phyloP scores from a whole-genome alignment of 495 filamentous ascomycete genomes.

The Hypoxylon lenormandii region DNA sequence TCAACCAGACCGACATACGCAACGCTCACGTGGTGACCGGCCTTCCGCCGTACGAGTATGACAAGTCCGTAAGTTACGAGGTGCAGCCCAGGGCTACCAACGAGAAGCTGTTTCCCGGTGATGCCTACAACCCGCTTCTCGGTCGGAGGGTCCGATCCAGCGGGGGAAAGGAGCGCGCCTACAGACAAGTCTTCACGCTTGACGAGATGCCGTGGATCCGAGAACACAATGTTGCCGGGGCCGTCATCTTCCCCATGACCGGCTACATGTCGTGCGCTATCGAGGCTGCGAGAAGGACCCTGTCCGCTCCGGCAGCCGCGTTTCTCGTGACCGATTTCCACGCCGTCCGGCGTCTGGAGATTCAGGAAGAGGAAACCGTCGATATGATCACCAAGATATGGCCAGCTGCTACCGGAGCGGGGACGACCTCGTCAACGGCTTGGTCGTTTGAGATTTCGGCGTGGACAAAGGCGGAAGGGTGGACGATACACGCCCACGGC shows the following conservation, averaged over 20 bases:
- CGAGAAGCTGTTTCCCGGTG: slow-evolving; percentile 49
- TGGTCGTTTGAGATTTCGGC: slow-evolving; percentile 19
- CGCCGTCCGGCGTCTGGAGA: slow-evolving; percentile 17
- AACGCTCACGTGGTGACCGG: slow-evolving; percentile 47
- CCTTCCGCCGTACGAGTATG: slow-evolving; percentile 56
- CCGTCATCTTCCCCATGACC: slow-evolving; percentile 65
- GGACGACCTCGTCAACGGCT: slow-evolving; percentile 4
- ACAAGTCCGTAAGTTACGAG: slow-evolving; percentile 52
- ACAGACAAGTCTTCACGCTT: slow-evolving; percentile 54
- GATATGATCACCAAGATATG: slow-evolving; percentile 21
- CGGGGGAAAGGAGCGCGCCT: slow-evolving; percentile 52
- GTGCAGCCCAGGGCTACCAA: slow-evolving; percentile 52
- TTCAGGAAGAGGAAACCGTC: slow-evolving; percentile 14
- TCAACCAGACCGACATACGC: slow-evolving; percentile 34
- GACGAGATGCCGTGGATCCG: slow-evolving; percentile 60
- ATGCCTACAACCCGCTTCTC: slow-evolving; percentile 51
- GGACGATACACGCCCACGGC: slow-evolving; percentile 17
- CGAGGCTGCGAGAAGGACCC: slow-evolving; percentile 54
- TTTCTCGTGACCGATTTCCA: slow-evolving; percentile 15
- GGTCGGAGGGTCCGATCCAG: slow-evolving; percentile 52
- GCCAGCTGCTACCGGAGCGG: slow-evolving; percentile 16
- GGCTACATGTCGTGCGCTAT: slow-evolving; percentile 63
- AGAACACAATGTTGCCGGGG: slow-evolving; percentile 54
- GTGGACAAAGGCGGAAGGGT: slow-evolving; percentile 16
- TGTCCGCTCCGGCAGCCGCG: slow-evolving; percentile 4